These are phyloP conservation scores for Apocynum venetum DNA, from an alignment of 257 asterid species.

Conservation along the genomic window DNA sequence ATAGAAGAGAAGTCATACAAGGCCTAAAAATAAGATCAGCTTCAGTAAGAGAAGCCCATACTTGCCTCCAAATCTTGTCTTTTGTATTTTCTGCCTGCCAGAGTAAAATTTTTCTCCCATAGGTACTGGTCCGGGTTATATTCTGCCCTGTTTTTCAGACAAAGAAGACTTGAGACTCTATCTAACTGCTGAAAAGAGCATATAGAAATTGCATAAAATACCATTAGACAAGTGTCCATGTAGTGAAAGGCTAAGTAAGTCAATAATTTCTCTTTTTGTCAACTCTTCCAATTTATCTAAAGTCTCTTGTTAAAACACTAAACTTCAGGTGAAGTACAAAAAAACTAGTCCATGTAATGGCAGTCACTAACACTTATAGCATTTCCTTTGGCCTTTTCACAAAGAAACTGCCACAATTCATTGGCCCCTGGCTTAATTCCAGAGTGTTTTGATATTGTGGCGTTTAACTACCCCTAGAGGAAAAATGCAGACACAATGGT, in stretches of 20 bases:
- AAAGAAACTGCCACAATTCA: background rate
- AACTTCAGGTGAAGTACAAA: background rate
- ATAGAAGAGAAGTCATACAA: background rate
- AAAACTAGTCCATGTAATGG: background rate
- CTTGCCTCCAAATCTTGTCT: slow-evolving; percentile 99
- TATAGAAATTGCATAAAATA: background rate
- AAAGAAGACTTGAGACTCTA: slow-evolving; percentile 9
- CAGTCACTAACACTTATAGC: background rate
- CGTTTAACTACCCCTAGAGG: background rate
- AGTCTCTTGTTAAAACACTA: background rate
- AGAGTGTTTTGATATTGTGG: background rate
- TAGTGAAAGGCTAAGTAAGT: background rate
- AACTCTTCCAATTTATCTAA: background rate
- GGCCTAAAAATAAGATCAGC: slow-evolving; percentile 16
- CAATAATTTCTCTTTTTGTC: background rate
- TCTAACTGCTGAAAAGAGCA: slow-evolving; percentile 12
- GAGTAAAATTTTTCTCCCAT: slow-evolving; percentile 87
- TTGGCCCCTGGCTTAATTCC: background rate
- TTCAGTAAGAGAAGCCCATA: slow-evolving; percentile 57
- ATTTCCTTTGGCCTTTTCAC: background rate
- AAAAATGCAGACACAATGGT: background rate
- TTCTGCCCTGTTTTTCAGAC: slow-evolving; percentile 69
- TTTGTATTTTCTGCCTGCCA: slow-evolving; percentile 73
- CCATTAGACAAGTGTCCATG: background rate
- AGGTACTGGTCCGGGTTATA: slow-evolving; percentile 83